Base-by-base conservation (phyloP, 129 eudicot species). In the Ambrosia trifida region DNA sequence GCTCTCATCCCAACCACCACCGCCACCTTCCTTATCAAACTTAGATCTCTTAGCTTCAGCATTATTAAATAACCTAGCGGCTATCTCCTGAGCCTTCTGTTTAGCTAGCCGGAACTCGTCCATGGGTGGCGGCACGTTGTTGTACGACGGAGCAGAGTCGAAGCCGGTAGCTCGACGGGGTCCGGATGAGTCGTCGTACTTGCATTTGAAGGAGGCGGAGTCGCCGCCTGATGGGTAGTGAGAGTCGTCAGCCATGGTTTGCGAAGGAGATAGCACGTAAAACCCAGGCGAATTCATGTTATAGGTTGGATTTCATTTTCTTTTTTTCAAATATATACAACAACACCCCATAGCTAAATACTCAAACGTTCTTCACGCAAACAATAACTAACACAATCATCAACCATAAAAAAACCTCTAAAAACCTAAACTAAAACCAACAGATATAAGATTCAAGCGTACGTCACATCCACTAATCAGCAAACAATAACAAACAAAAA, bases 1-100 rank as follows among this genome's bases (percentile, higher is more conserved):
- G 32, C 36, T 64, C 3, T 80, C 49, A 67, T 78, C 83, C 44
- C 36, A 79, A 13, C 84, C 82, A 47, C 74, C 44, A 40, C 44
- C 44, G 6, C 44, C 44, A 2, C 78, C 89, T 4, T 81, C 89
- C 54, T 84, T 85, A 16, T 90, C 96, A 24, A 85, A 81, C 82
- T 86, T 85, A 19, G 96, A 81, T 0, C 95, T 71, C 59, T 90
- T 90, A 4, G 88, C 82, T 28, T 87, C 96, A 2, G 81, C 82
- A 73, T 54, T 72, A 67, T 69, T 87, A 18, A 83, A 53, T 16
- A 87, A 54, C 14, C 88, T 80, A 45, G 88, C 86, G 3, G 96
- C 96, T 65, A 90, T 67, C 66, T 81, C 80, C 58, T 81, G 86
- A 20, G 84, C 82, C 63, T 45, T 71, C 78, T 86, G 91, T 78